Evolutionary conservation across 345 rosid species (phyloP).

Genomic region (Abelmoschus esculentus): DNA sequence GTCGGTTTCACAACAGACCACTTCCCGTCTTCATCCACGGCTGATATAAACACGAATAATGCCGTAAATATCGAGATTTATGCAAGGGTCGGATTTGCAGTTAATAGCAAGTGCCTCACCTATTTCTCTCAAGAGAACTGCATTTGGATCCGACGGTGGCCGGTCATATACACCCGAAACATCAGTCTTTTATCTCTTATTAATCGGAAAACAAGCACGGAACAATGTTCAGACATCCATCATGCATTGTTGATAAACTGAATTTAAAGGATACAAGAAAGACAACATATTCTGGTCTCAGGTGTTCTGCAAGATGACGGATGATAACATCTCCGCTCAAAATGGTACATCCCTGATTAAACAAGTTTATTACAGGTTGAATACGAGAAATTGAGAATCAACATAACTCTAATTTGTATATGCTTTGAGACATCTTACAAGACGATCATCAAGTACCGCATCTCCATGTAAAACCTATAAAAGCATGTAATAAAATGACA

Average conservation of each 20-base stretch:
- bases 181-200: conserved; percentile 53
- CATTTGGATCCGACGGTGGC: conserved; percentile 70
- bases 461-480: conserved; percentile 90
- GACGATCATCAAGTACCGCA: conserved; percentile 71
- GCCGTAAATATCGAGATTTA: neutral
- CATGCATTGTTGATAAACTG: neutral
- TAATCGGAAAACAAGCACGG: conserved; percentile 30
- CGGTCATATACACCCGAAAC: conserved; percentile 80
- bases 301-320: conserved; percentile 67
- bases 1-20: conserved; percentile 66
- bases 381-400: conserved; percentile 3
- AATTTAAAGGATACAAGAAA: conserved; percentile 70
- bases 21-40: conserved; percentile 69
- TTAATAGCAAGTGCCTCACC: conserved; percentile 35
- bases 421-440: conserved; percentile 30
- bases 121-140: conserved; percentile 76
- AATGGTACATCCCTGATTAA: conserved; percentile 79
- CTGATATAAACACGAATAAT: conserved; percentile 26
- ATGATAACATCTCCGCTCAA: conserved; percentile 92
- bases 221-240: conserved; percentile 1
- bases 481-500: conserved; percentile 12
- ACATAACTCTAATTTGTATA: neutral
- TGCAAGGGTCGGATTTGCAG: neutral
- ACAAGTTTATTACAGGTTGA: neutral
- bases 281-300: conserved; percentile 77